Evolutionary conservation across 257 asterid genomes (phyloP), one percentile per base, ranked within the genome.

Genomic region (Paraleonurus japonicus): DNA sequence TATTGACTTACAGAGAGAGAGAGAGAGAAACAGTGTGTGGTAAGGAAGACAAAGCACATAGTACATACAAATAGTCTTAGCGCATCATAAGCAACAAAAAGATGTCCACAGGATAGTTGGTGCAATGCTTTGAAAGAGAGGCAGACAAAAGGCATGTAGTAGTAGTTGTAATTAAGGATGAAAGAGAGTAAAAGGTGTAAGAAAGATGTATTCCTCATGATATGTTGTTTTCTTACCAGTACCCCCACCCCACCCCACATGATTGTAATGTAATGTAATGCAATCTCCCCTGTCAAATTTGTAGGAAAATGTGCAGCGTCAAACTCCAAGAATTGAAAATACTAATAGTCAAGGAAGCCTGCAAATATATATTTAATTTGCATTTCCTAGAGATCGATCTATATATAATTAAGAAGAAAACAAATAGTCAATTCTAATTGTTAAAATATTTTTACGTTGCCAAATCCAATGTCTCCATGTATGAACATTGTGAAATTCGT

Each of bases 141-240:
- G 80, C 82, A 75, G 87, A 84, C 89, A 86, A 82, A 86, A 78
- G 81, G 92, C 69, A 86, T 84, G 81, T 80, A 68, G 72, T 61
- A 68, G 70, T 72, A 71, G 67, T 48, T 20, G 83, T 58, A 57
- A 54, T 75, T 71, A 77, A 73, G 85, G 73, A 78, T 71, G 80
- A 54, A 68, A 73, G 82, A 75, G 67, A 75, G 66, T 59, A 33
- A 57, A n/a, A 51, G 17, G 5, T 11, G 17, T 41, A 41, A 9
- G 15, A 1, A 10, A 9, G 47, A 10, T 39, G 47, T 39, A 12
- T 30, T 45, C 19, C 63, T 79, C 58, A 67, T 84, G 85, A 84
- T 58, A 60, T 39, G 85, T 86, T 75, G 61, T 86, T 84, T 83
- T 86, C 70, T 6, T 20, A 27, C 59, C 17, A 43, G 17, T 12